Conservation (phyloP, 2,329 filamentous ascomycete genomes). For the Ophiosphaerella korrae region DNA sequence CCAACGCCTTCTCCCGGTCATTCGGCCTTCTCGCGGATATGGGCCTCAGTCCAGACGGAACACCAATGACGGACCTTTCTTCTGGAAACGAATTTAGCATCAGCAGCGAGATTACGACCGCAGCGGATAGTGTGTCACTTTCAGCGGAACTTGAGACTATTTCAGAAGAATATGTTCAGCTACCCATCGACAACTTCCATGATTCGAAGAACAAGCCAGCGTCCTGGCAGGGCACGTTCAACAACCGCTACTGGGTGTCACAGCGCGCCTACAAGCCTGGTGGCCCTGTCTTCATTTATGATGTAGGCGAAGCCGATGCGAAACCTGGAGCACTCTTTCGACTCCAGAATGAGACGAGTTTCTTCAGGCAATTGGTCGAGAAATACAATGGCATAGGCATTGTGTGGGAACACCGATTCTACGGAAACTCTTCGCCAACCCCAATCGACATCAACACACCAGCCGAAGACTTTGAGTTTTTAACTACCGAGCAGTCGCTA, state of each 20-base stretch:
- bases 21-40: slow-evolving; percentile 37
- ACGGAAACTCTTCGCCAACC: slow-evolving; percentile 48
- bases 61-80: slow-evolving; percentile 17
- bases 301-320: slow-evolving; percentile 44
- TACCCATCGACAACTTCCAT: slow-evolving; percentile 46
- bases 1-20: slow-evolving; percentile 25
- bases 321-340: slow-evolving; percentile 26
- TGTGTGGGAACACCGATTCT: slow-evolving; percentile 50
- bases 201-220: slow-evolving; percentile 22
- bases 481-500: slow-evolving; percentile 49
- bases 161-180: slow-evolving; percentile 38
- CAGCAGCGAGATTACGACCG: not conserved
- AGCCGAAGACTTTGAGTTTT: slow-evolving; percentile 40
- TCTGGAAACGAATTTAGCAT: too few relatives aligned
- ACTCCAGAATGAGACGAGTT: slow-evolving; percentile 37
- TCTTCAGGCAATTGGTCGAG: slow-evolving; percentile 45
- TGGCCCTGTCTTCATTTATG: slow-evolving; percentile 47
- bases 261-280: slow-evolving; percentile 42
- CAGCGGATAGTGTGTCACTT: slow-evolving; percentile 1
- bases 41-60: slow-evolving; percentile 40
- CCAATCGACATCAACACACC: slow-evolving; percentile 40
- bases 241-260: slow-evolving; percentile 47
- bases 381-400: slow-evolving; percentile 46
- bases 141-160: slow-evolving; percentile 20
- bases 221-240: slow-evolving; percentile 34